Evolutionary conservation across 2,329 filamentous ascomycete genomes (phyloP).

Genomic region (Fusarium sterilihyphosum): DNA sequence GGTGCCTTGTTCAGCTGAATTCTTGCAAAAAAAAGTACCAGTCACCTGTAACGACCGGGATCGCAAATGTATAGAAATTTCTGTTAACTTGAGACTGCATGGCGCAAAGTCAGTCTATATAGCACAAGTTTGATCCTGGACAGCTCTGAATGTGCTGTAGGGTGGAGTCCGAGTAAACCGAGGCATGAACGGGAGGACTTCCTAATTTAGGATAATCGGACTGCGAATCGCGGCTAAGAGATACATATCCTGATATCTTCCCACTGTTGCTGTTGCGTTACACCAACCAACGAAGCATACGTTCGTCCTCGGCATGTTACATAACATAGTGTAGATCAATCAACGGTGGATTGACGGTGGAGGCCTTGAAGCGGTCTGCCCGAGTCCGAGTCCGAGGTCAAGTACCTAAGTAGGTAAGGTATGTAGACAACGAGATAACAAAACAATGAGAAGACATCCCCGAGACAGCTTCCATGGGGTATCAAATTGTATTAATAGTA

Average conservation of each 20-base stretch:
- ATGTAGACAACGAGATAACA: not conserved
- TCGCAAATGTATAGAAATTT: not conserved
- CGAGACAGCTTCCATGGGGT: not conserved
- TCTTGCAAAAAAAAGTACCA: not conserved
- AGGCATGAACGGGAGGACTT: constrained; percentile 31
- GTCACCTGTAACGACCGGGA: not conserved
- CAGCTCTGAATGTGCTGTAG: not conserved
- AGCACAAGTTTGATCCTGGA: not conserved
- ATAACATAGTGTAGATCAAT: constrained; percentile 6
- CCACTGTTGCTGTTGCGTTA: constrained; percentile 11
- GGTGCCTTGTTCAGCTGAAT: not conserved
- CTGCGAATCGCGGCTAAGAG: constrained; percentile 11
- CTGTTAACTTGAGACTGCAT: not conserved
- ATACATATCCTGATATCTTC: not conserved
- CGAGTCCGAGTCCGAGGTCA: not conserved
- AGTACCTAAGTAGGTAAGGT: not conserved
- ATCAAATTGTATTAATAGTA: constrained; percentile 19
- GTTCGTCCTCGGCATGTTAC: constrained; percentile 13
- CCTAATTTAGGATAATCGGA: constrained; percentile 21
- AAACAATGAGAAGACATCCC: not conserved
- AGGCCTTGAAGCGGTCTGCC: constrained; percentile 14
- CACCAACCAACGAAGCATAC: constrained; percentile 12
- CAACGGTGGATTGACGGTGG: constrained; percentile 8
- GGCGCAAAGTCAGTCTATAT: constrained; percentile 1
- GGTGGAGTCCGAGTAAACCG: constrained; percentile 14